Evolutionary conservation across 202 grass and related monocot genomes (phyloP), one percentile per base, ranked within the genome.

Genomic region (Zizania palustris): DNA sequence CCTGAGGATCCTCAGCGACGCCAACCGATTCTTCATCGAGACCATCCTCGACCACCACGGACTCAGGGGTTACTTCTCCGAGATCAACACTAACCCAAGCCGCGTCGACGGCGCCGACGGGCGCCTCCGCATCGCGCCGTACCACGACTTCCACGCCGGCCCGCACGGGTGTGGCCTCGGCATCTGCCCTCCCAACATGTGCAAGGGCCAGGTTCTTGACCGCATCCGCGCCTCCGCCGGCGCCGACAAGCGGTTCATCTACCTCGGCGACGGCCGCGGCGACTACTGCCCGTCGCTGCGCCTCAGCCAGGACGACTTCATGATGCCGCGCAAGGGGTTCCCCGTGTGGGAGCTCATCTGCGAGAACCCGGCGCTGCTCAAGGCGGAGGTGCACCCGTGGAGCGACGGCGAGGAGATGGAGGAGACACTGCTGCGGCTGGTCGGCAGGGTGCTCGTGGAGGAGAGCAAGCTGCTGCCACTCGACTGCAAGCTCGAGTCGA

Each of bases 101-200:
- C 62, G 11, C 49, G 72, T 85, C 60, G 89, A 92, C 75, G 67
- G 61, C 43, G 75, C 60, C 65, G 84, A 58, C 60, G 86, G 92
- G 63, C 81, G 84, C 44, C 84, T 96, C 45, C 88, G 84, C 49
- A 92, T 96, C 69, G 75, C 41, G 1, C 93, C 93, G 0, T 71
- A 68, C 74, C 82, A 96, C 83, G 83, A 86, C 48, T 88, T 88
- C 70, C 74, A 65, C 71, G 33, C 40, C 11, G 74, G 19, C 0
- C 15, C 84, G 37, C 92, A 96, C 70, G 92, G 92, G 6, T 96
- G 92, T 55, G 70, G 49, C 16, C 54, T 90, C 18, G 78, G 81
- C 13, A 72, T 79, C 6, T 96, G 92, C 87, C 92, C 93, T 42
- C 88, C 91, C 65, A 93, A 93, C 76, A 93, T 93, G 92, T 96